Base-by-base conservation (phyloP, 2,329 filamentous ascomycete species). In the Ascochyta koolunga region DNA sequence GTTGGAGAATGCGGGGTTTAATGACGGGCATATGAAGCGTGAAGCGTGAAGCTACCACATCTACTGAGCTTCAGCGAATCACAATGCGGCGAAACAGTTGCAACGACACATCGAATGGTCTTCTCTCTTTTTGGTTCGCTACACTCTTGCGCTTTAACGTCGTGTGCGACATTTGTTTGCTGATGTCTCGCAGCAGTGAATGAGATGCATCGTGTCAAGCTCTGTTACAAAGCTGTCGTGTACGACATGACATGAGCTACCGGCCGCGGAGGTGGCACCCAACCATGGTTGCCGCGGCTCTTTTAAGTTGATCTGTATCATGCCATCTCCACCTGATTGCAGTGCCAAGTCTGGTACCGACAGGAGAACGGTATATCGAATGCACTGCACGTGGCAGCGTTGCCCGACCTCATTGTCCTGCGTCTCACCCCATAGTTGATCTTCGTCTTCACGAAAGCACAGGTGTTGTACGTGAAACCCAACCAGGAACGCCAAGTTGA, bases 1-100 rank as follows among this genome's bases (percentile, higher is more conserved):
- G 46, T 46, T 41, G 35, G 50, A 39, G 27, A 55, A 58, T 69
- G 67, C 67, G 65, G 67, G 67, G 67, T 66, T 46, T 50, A 56
- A 50, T 51, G 19, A 47, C 57, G 59, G 36, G 37, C 60, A 62
- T 63, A 64, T 65, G 65, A 66, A 66, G 62, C 62, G 66, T 45
- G 49, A 40, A 56, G 52, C 57, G 54, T n/a, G n/a, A n/a, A n/a
- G n/a, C 39, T 51, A 58, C 22, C 46, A 52, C 55, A 51, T 54
- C 42, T 50, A 38, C 29, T 42, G 31, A 59, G 56, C 54, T 61
- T 31, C 41, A 44, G 50, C 67, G 54, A 69, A 68, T 69, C 61
- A 66, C 25, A 55, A 4, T 19, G 13, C 25, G 19, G 22, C 15
- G 16, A 41, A 38, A 32, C 40, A 29, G 41, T 56, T 56, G 42